These are phyloP conservation scores for Xeromyces bisporus DNA, from an alignment of 495 filamentous ascomycete genomes.

Conservation along the genomic window DNA sequence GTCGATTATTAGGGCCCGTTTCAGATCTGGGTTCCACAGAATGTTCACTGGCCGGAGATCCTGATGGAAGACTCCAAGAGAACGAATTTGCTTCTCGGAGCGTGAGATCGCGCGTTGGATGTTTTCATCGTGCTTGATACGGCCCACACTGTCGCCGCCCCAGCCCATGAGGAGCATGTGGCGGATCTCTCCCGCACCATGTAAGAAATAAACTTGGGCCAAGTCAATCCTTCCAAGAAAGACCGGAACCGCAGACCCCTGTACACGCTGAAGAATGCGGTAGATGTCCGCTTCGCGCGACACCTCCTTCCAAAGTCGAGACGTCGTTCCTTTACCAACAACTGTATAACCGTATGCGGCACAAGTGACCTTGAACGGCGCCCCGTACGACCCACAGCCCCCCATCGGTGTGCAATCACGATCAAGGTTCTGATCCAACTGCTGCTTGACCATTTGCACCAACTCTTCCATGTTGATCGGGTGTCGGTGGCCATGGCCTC, in stretches of 20 bases:
- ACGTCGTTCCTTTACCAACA: conserved; percentile 27
- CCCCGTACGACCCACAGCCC: conserved; percentile 11
- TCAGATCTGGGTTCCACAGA: conserved; percentile 9
- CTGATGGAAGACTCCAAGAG: conserved; percentile 2
- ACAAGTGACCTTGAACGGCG: conserved; percentile 25
- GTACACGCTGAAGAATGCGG: conserved; percentile 13
- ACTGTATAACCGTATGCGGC: conserved; percentile 27
- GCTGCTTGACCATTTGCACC: conserved; percentile 6
- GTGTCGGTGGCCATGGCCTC: conserved; percentile 5
- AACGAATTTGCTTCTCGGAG: conserved; percentile 2
- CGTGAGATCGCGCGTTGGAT: conserved; percentile 1
- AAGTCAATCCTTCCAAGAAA: conserved; percentile 29
- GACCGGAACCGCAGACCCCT: conserved; percentile 23
- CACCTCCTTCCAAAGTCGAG: conserved; percentile 14
- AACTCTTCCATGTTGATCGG: conserved; percentile 6
- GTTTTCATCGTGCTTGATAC: conserved; percentile 3
- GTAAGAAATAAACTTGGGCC: conserved; percentile 14
- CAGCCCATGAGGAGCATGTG: conserved; percentile 32
- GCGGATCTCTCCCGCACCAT: conserved; percentile 22
- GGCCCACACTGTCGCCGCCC: conserved; percentile 13
- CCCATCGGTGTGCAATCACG: conserved; percentile 10
- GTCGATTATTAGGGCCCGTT: conserved; percentile 11
- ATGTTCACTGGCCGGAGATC: conserved; percentile 6
- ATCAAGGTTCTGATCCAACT: conserved; percentile 12
- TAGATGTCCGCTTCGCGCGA: conserved; percentile 26